Evolutionary conservation across 106 monocot genomes (phyloP), one percentile per base, ranked within the genome.

Genomic region (Dioscorea dumetorum): DNA sequence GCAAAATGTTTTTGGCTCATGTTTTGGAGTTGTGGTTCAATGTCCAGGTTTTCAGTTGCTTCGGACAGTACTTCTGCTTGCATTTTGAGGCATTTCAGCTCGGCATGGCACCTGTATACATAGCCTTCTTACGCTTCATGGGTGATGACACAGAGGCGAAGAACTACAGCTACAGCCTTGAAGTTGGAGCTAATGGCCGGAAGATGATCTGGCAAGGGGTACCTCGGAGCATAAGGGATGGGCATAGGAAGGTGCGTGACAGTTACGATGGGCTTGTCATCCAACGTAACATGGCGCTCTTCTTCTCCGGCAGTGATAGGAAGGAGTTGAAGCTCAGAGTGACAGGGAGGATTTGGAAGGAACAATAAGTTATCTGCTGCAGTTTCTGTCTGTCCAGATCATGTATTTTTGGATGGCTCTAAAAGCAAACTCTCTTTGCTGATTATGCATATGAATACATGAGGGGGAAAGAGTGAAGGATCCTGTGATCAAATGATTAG

Each of bases 331-430:
- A 68, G 33, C 68, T 68, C 12, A 53, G 68, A 56, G 68, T 68
- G 24, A 68, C 68, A 16, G 68, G 68, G n/a, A 57, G 68, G 68
- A 68, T 68, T 54, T 68, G 68, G 68, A 68, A 68, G 68, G 68
- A 68, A 23, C 68, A 56, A 31, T 68, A 56, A 51, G 52, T 22
- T 2, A 51, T 18, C 24, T 24, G 51, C 1, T 51, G 17, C 0
- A 12, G 14, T 11, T 33, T 53, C 20, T 33, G 12, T 53, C 24
- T 57, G 19, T 68, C 68, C 52, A 19, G 67, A 19, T 68, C 68
- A 57, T 57, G 56, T 68, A 57, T 56, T 68, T 53, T 53, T 17
- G 49, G 57, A 19, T 18, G 21, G 52, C 22, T 21, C 32, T 68
- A 33, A 24, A 57, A 31, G 61, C 61, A 62, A 62, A 18, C 32